Evolutionary conservation across 2,329 filamentous ascomycete species (phyloP).

Genomic region (Endoconidiophora laricicola): DNA sequence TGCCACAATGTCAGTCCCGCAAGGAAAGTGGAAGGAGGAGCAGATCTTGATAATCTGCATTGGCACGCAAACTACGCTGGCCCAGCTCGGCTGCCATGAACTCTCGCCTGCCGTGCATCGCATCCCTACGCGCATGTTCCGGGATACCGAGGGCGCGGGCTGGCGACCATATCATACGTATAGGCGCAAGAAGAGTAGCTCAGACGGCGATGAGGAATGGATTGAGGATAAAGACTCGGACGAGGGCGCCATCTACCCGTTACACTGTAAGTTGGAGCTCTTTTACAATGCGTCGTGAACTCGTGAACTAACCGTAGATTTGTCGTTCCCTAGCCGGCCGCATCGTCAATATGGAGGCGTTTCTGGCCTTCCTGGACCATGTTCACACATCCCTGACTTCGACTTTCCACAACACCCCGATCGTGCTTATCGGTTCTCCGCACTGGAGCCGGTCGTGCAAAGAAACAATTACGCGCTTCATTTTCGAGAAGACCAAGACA

Average conservation of each 20-base stretch:
- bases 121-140: slow-evolving; percentile 88
- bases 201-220: slow-evolving; percentile 49
- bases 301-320: not conserved
- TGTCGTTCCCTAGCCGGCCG: slow-evolving; percentile 40
- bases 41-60: slow-evolving; percentile 57
- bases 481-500: slow-evolving; percentile 94
- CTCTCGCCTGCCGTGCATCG: slow-evolving; percentile 79
- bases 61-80: slow-evolving; percentile 77
- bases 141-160: slow-evolving; percentile 63
- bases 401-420: slow-evolving; percentile 89
- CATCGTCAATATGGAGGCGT: slow-evolving; percentile 81
- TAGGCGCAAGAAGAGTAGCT: slow-evolving; percentile 37
- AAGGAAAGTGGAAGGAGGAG: slow-evolving; percentile 46
- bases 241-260: slow-evolving; percentile 80
- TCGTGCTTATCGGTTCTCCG: slow-evolving; percentile 77
- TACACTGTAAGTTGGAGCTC: slow-evolving; percentile 33
- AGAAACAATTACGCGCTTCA: slow-evolving; percentile 77
- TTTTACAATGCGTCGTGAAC: not conserved
- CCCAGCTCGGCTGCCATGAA: slow-evolving; percentile 77
- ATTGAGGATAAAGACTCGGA: slow-evolving; percentile 79
- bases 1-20: slow-evolving; percentile 34
- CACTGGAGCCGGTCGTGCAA: slow-evolving; percentile 79
- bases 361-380: slow-evolving; percentile 84
- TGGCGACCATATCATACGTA: slow-evolving; percentile 62
- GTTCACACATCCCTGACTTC: slow-evolving; percentile 80